Evolutionary conservation across 352 stramenopile species (phyloP), one percentile per base, ranked within the genome.

Genomic region (Bremia lactucae): DNA sequence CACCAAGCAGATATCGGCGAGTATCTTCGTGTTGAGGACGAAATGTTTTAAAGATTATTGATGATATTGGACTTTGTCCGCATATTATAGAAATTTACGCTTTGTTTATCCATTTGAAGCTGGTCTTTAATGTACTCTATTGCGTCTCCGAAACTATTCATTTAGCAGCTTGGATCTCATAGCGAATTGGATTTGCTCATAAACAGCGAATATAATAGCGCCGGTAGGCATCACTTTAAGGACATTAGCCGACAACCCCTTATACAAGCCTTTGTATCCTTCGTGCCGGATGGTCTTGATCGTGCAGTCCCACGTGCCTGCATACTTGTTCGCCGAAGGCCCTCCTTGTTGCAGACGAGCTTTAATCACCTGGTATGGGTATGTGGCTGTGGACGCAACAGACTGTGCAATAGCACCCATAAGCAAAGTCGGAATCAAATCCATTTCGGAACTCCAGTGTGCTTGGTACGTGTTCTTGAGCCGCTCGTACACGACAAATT

Each of bases 1-100:
- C 96, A 99, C 71, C 96, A 99, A 66, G 95, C 88, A 21, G 96
- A 99, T 79, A 96, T 99, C 42, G 96, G 96, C 45, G 96, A 99
- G 68, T 99, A 99, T 74, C 77, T 99, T 33, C 77, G 96, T 65
- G 78, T 97, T 35, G 96, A 99, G 79, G 93, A 98, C 52, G 92
- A 98, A 61, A 94, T 97, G 73, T 97, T 96, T 79, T 97, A 92
- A 85, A 46, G 29, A 48, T 43, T 19, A 8, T 46, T n/a, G n/a
- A n/a, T n/a, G n/a, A n/a, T n/a, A 34, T 44, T 36, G 49, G 39
- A 39, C 31, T 57, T 50, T 18, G 35, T 47, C 36, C 49, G 25
- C 22, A 57, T 55, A 59, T 59, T 72, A 69, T 72, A 70, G 70
- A 72, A 72, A 72, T 65, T 55, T 42, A 55, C 46, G 55, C 62